Percentiles rank a stretch among this genome's conserved stretches.
Conservation (phyloP, 169 alveolate genomes). For the Cyclospora cayetanensis region DNA sequence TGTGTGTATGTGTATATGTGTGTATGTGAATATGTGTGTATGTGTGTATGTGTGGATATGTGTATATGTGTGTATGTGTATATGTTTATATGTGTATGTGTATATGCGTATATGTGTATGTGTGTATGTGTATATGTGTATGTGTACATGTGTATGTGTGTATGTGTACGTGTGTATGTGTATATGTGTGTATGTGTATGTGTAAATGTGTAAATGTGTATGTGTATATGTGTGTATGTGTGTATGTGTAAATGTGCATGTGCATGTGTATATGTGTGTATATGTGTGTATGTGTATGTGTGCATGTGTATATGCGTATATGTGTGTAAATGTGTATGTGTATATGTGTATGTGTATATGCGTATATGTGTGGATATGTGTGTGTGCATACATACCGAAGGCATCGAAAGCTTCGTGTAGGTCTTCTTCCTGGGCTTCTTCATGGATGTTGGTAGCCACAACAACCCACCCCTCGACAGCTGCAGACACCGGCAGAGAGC, state of each 20-base stretch:
- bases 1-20: not conserved
- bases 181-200: not conserved
- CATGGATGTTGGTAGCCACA: constrained; percentile 89
- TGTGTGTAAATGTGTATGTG: not conserved
- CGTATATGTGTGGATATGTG: too few relatives aligned
- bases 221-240: not conserved
- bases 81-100: too few relatives aligned
- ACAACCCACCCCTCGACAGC: constrained; percentile 94
- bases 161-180: not conserved
- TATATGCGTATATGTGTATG: not conserved
- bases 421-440: constrained; percentile 94
- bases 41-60: not conserved
- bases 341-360: constrained; percentile 1
- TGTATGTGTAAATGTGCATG: constrained; percentile 32
- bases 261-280: not conserved
- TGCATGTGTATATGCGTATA: not conserved
- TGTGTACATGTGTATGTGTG: not conserved
- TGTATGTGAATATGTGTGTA: too few relatives aligned
- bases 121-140: not conserved
- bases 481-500: constrained; percentile 52
- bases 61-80: not conserved
- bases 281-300: not conserved
- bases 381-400: constrained; percentile 81
- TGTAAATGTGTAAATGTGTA: not conserved
- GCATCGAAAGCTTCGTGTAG: constrained; percentile 88